phyloP scores from a whole-genome alignment of 345 rosid species.

The Excoecaria cochinchinensis region DNA sequence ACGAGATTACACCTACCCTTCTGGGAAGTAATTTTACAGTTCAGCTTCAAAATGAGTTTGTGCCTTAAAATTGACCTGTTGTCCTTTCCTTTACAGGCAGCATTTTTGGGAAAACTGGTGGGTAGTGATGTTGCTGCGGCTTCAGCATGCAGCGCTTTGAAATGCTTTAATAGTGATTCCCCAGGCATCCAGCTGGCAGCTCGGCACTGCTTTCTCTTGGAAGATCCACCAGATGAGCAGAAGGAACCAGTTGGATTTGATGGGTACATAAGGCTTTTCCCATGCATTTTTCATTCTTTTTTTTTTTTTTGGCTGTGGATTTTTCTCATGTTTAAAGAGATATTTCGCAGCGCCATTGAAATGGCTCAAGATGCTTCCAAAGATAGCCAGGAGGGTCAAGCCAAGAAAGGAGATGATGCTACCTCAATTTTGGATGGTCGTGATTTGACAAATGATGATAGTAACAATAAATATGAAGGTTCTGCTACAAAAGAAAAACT shows the following conservation, averaged over 20 bases:
- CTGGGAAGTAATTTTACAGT: neutral
- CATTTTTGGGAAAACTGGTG: conserved; percentile 62
- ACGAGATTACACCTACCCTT: neutral
- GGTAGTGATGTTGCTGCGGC: conserved; percentile 73
- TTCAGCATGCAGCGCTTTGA: conserved; percentile 63
- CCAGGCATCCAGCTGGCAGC: conserved; percentile 70
- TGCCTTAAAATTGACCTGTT: conserved; percentile 1
- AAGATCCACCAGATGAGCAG: conserved; percentile 74
- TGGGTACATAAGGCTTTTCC: conserved; percentile 44
- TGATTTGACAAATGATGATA: conserved; percentile 30
- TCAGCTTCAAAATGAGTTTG: neutral
- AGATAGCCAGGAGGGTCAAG: conserved; percentile 38
- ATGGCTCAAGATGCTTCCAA: conserved; percentile 36
- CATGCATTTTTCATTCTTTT: neutral
- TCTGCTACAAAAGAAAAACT: conserved; percentile 47
- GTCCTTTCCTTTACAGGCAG: conserved; percentile 52
- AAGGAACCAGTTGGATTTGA: conserved; percentile 48
- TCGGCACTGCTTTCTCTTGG: conserved; percentile 84
- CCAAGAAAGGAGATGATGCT: conserved; percentile 32
- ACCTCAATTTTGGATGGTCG: conserved; percentile 31
- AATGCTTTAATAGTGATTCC: conserved; percentile 53
- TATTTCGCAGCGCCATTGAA: conserved; percentile 49
- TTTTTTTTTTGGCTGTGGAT: conserved; percentile 18
- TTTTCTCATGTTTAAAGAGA: conserved; percentile 34
- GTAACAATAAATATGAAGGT: conserved; percentile 35